Evolutionary conservation across 139 green algal genomes (phyloP), one percentile per base, ranked within the genome.

Genomic region (Zygnema circumcarinatum): DNA sequence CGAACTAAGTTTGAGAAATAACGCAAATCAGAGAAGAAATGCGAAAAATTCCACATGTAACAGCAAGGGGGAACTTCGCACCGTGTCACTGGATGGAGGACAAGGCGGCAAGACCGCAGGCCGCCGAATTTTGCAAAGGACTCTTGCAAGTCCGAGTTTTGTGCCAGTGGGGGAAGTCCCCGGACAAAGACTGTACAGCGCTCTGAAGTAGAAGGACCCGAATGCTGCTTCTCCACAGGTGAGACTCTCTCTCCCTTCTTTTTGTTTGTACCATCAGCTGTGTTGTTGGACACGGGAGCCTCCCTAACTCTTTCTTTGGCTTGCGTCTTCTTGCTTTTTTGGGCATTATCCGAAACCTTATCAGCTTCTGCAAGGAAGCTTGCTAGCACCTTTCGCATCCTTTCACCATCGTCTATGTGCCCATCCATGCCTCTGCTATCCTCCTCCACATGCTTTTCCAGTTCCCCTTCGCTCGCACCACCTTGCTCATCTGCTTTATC

Each of bases 1-100:
- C 69, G 3, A 78, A 42, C 35, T 42, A 78, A 42, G 11, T 78
- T 3, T 42, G 35, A 78, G 69, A 35, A 72, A 78, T 53, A 53
- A 39, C 69, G 35, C 47, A 16, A 62, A 62, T 62, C 16, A 62
- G 47, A 62, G 47, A 62, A 62, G 7, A 16, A 62, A 62, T 62
- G 47, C 16, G 47, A 62, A 16, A 62, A 25, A 62, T 62, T 25
- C 7, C 7, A 62, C 7, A 62, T 7, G 47, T 62, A 16, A 62
- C 7, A 16, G 47, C 7, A 62, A 62, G 16, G 47, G 47, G 69
- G 69, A 41, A 78, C 7, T n/a, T 78, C 16, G 3, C 69, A 82
- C 74, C 35, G 35, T 16, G 86, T 91, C 1, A 79, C 36, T 21
- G 87, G 87, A 36, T 91, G 67, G 53, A 78, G 52, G 36, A 91